phyloP scores from a whole-genome alignment of 2,329 filamentous ascomycete species.

The Colletotrichum spaethianum region DNA sequence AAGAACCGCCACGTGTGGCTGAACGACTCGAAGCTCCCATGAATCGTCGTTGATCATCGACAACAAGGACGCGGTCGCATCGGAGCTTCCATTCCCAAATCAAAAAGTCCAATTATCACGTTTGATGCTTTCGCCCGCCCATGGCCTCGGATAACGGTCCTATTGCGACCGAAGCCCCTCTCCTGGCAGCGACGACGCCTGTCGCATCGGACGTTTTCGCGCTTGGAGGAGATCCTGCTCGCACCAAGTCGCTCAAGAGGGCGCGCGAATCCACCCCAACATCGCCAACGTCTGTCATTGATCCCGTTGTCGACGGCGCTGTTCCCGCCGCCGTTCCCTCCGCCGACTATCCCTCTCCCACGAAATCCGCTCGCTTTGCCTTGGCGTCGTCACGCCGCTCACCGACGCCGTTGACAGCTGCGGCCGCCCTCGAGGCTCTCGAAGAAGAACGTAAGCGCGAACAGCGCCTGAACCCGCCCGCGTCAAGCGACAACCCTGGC shows the following conservation, averaged over 20 bases:
- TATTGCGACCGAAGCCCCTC: constrained; percentile 66
- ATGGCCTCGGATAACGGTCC: constrained; percentile 70
- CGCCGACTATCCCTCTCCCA: constrained; percentile 58
- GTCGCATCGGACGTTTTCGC: constrained; percentile 58
- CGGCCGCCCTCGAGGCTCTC: constrained; percentile 63
- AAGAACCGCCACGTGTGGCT: constrained; percentile 41
- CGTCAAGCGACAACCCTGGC: constrained; percentile 67
- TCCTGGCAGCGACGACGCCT: constrained; percentile 52
- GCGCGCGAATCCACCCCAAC: constrained; percentile 59
- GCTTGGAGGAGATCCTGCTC: constrained; percentile 50
- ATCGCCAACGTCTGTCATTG: constrained; percentile 51
- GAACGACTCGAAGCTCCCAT: constrained; percentile 39
- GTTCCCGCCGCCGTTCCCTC: constrained; percentile 17
- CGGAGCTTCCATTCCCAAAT: constrained; percentile 1
- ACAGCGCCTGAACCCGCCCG: constrained; percentile 55
- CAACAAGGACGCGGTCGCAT: constrained; percentile 35
- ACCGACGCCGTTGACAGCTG: constrained; percentile 61
- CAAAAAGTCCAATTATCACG: constrained; percentile 9
- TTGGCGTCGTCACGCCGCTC: constrained; percentile 57
- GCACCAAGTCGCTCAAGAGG: constrained; percentile 58
- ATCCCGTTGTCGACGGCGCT: constrained; percentile 37
- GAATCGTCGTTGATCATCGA: constrained; percentile 36
- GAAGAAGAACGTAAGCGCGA: constrained; percentile 66
- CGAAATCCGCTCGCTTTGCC: constrained; percentile 68
- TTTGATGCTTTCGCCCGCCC: constrained; percentile 43